Evolutionary conservation across 768 basidiomycete genomes (phyloP).

Genomic region (Calocybe indica): DNA sequence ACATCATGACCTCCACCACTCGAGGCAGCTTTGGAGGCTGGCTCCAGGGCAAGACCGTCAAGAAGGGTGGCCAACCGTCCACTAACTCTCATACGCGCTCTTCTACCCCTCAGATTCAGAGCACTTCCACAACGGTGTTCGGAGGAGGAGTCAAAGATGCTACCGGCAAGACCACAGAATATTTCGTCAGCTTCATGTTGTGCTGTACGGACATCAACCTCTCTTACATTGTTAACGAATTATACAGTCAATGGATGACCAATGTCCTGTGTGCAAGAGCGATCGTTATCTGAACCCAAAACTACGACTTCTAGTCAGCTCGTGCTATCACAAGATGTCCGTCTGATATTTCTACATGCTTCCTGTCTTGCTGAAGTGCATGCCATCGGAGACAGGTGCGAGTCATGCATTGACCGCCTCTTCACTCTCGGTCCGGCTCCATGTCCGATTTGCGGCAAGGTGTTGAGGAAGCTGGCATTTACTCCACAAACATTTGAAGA

Average conservation of each 20-base stretch:
- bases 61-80: constrained; percentile 50
- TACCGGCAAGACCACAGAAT: constrained; percentile 77
- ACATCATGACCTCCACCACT: constrained; percentile 13
- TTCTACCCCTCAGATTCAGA: constrained; percentile 61
- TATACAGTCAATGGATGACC: constrained; percentile 78
- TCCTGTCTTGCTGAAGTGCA: not conserved
- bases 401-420: constrained; percentile 94
- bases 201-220: not conserved
- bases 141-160: constrained; percentile 85
- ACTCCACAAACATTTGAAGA: constrained; percentile 94
- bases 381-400: constrained; percentile 60
- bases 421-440: constrained; percentile 95
- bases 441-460: constrained; percentile 88
- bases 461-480: constrained; percentile 90
- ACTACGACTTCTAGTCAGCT: constrained; percentile 86
- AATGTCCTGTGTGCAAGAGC: constrained; percentile 96
- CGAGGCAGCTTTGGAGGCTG: constrained; percentile 39
- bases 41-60: constrained; percentile 72
- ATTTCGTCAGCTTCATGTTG: constrained; percentile 47
- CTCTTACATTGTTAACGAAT: not conserved
- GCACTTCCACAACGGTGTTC: constrained; percentile 68
- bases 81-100: constrained; percentile 48
- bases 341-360: constrained; percentile 12
- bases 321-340: constrained; percentile 98
- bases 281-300: constrained; percentile 96